Evolutionary conservation across 2,329 filamentous ascomycete genomes (phyloP).

Genomic region (Penicillium sp.): DNA sequence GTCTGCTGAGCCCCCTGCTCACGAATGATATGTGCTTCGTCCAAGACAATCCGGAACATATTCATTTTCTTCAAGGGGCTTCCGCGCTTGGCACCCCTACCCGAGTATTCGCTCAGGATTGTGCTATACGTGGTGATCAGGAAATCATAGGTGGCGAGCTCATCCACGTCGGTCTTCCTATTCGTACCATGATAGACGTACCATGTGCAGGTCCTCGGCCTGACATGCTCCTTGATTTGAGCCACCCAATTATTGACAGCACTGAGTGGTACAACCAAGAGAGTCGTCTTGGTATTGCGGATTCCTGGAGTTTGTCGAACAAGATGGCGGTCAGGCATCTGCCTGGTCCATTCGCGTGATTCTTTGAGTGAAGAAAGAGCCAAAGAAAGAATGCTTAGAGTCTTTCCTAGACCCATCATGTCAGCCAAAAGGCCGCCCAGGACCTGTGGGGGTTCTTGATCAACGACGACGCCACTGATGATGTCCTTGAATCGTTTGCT

Average conservation of each 20-base stretch:
- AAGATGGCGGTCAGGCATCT: conserved; percentile 47
- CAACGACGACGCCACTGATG: conserved; percentile 70
- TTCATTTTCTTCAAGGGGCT: conserved; percentile 73
- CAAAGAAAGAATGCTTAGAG: conserved; percentile 78
- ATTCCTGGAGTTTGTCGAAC: conserved; percentile 33
- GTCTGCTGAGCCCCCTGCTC: conserved; percentile 79
- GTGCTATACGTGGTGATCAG: conserved; percentile 93
- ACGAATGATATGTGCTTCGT: conserved; percentile 93
- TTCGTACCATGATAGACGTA: conserved; percentile 85
- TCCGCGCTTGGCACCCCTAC: conserved; percentile 60
- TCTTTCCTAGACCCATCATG: conserved; percentile 89
- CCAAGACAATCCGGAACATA: conserved; percentile 91
- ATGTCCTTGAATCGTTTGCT: conserved; percentile 72
- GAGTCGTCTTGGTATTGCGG: conserved; percentile 72
- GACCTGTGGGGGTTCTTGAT: conserved; percentile 62
- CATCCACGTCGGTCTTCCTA: conserved; percentile 65
- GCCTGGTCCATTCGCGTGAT: conserved; percentile 60
- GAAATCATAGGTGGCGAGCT: conserved; percentile 72
- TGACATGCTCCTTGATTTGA: conserved; percentile 81
- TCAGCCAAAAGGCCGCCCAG: conserved; percentile 75
- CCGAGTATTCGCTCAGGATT: conserved; percentile 72
- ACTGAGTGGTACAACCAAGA: conserved; percentile 85
- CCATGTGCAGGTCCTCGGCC: conserved; percentile 61
- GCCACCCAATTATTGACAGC: conserved; percentile 93
- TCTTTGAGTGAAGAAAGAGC: conserved; percentile 64